A percentile compares a stretch with the other conserved stretches of the same genome.
phyloP scores from a whole-genome alignment of 331 rosid genomes.

The Saraca asoca region DNA sequence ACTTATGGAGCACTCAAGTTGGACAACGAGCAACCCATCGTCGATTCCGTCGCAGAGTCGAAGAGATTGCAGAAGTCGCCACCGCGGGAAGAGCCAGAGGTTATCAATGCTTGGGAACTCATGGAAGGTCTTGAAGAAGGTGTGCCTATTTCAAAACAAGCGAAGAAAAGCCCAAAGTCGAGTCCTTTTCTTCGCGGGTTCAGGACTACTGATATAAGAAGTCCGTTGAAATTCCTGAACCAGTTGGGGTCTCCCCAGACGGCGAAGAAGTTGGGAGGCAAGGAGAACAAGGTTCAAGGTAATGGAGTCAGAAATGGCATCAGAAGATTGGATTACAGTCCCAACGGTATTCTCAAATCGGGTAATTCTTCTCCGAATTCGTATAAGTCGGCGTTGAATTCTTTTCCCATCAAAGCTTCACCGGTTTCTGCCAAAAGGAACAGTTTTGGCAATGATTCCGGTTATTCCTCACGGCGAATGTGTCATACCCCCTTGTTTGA shows the following conservation, averaged over 20 bases:
- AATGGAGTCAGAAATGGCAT: slow-evolving; percentile 34
- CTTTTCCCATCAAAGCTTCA: slow-evolving; percentile 54
- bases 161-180: slow-evolving; percentile 74
- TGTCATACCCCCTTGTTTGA: slow-evolving; percentile 73
- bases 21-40: slow-evolving; percentile 41
- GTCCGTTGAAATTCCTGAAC: slow-evolving; percentile 71
- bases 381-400: slow-evolving; percentile 43
- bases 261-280: slow-evolving; percentile 53
- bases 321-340: slow-evolving; percentile 65
- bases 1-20: slow-evolving; percentile 83
- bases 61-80: slow-evolving; percentile 36
- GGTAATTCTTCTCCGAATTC: slow-evolving; percentile 44
- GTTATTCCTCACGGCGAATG: slow-evolving; percentile 27
- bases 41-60: slow-evolving; percentile 37
- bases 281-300: slow-evolving; percentile 64
- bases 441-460: slow-evolving; percentile 57
- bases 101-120: slow-evolving; percentile 90
- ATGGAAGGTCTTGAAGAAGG: slow-evolving; percentile 96
- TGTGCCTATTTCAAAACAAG: slow-evolving; percentile 46
- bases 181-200: slow-evolving; percentile 68
- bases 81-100: slow-evolving; percentile 51
- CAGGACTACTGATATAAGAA: slow-evolving; percentile 48
- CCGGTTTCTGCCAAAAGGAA: slow-evolving; percentile 46
- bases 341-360: slow-evolving; percentile 48
- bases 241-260: slow-evolving; percentile 74